These are phyloP conservation scores for Phytophthora megakarya DNA, from an alignment of 352 stramenopile species.

Conservation along the genomic window DNA sequence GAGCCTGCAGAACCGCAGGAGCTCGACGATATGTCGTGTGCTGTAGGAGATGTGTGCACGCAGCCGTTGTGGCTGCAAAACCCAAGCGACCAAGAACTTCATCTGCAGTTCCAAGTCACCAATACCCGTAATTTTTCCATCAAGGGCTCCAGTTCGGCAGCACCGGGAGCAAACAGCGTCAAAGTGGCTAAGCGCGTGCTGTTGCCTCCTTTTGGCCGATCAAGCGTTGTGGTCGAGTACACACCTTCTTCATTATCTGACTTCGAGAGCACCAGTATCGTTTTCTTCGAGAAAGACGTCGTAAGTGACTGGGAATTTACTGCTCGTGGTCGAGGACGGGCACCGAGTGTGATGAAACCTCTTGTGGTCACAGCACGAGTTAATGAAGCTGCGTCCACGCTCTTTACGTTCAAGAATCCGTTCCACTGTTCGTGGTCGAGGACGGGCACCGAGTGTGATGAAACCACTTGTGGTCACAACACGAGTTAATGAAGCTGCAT, in stretches of 20 bases:
- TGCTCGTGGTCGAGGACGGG: slow-evolving; percentile 72
- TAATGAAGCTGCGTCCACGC: slow-evolving; percentile 76
- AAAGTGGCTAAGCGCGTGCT: slow-evolving; percentile 34
- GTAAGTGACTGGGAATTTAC: slow-evolving; percentile 92
- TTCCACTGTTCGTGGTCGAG: slow-evolving; percentile 83
- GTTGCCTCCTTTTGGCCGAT: slow-evolving; percentile 72
- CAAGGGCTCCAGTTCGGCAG: slow-evolving; percentile 37
- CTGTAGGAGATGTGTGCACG: slow-evolving; percentile 80
- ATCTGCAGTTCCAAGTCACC: slow-evolving; percentile 67
- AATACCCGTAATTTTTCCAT: slow-evolving; percentile 93
- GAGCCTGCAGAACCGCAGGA: slow-evolving; percentile 47
- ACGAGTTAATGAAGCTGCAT: slow-evolving; percentile 81
- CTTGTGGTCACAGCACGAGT: slow-evolving; percentile 74
- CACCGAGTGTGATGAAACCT: slow-evolving; percentile 91
- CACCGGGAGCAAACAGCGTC: background rate
- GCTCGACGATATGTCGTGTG: slow-evolving; percentile 81
- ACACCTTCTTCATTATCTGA: slow-evolving; percentile 90
- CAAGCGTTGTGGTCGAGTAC: slow-evolving; percentile 84
- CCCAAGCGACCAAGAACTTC: slow-evolving; percentile 78
- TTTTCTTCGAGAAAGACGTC: slow-evolving; percentile 73
- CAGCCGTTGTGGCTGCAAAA: slow-evolving; percentile 90
- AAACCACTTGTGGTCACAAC: slow-evolving; percentile 71
- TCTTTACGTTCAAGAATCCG: slow-evolving; percentile 93
- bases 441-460: slow-evolving; percentile 90
- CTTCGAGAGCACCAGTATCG: slow-evolving; percentile 67